Evolutionary conservation across 305 asterid species (phyloP), one percentile per base, ranked within the genome.

Genomic region (Rubia occidens): DNA sequence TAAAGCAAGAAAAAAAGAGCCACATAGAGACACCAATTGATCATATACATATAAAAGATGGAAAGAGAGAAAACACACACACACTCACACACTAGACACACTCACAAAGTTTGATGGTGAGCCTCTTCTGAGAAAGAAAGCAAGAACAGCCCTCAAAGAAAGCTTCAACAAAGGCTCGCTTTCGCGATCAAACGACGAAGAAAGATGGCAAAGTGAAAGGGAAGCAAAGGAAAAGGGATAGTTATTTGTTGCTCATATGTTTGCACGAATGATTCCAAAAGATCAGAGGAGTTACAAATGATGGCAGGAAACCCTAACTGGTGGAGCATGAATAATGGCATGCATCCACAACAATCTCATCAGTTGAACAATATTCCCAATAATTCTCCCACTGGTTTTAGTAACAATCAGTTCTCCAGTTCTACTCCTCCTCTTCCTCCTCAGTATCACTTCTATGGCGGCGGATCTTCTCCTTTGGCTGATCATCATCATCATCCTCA

Each of bases 251-350:
- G 54, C 51, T 51, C 32, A 8, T 64, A 13, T 24, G 8, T 69
- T 11, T 49, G 39, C 67, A 40, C 45, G 64, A 67, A 65, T 55
- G 72, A 75, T 32, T 64, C 68, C 3, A 32, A 49, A 24, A 67
- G 56, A 71, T 72, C 64, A 21, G 14, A 15, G 35, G 15, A 59
- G 37, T 43, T 64, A 78, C 84, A 82, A 76, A 83, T 85, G 95
- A 92, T 88, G 96, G 96, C 96, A 68, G 96, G 95, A 89, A 92
- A 89, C 96, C 96, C 98, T 86, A 91, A 83, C 65, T 85, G 95
- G 93, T 89, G 94, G 96, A 87, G 87, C 90, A 82, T 80, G 81
- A 85, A 51, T 51, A 51, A 82, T 72, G 82, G 83, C 86, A 86
- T 87, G 90, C 93, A 85, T 75, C 87, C 90, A 75, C 90, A 85